Base-by-base conservation (phyloP, 768 basidiomycete species). In the Hortiboletus campestris region DNA sequence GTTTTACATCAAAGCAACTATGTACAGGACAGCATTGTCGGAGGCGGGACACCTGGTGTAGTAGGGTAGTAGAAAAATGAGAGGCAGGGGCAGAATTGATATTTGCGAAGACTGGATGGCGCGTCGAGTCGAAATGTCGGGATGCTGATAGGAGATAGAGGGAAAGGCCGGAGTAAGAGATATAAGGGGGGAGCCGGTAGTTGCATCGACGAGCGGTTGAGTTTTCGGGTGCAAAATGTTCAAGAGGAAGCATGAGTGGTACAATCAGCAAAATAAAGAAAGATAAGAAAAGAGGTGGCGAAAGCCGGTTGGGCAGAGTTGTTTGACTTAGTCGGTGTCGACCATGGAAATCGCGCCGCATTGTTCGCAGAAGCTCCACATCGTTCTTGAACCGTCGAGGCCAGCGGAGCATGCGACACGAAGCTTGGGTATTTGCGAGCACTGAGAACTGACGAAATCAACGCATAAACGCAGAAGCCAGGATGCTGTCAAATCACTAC, bases 341-440 rank as follows among this genome's bases (percentile, higher is more conserved):
- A 92, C 86, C 85, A 91, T 91, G 59, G 89, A 89, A 71, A 92
- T 91, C 55, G 90, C 86, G 72, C 90, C 90, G 70, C 90, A 92
- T 76, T 90, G 80, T 78, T 91, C 89, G 71, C 90, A 92, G 69
- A 88, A 86, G 65, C 84, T 86, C 90, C 90, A 92, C 88, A 92
- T 91, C 17, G 88, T 85, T 54, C 71, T 69, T 68, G 81, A 82
- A 57, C 89, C 89, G 59, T 84, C 83, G 57, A 78, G 72, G 51
- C 86, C 83, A 19, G 88, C 71, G 34, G 88, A 83, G 63, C 89
- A 91, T 34, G 90, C 88, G 55, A 92, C 78, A 60, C 88, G 85
- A 61, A 92, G 80, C 71, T 91, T 91, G 16, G 90, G 90, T 56
- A 92, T 90, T 72, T 90, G 88, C 25, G 83, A 83, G 63, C 90